Percentiles rank a stretch among this genome's conserved stretches.
Conservation (phyloP, 2,329 filamentous ascomycete genomes). For the Cordyceps farinosa region DNA sequence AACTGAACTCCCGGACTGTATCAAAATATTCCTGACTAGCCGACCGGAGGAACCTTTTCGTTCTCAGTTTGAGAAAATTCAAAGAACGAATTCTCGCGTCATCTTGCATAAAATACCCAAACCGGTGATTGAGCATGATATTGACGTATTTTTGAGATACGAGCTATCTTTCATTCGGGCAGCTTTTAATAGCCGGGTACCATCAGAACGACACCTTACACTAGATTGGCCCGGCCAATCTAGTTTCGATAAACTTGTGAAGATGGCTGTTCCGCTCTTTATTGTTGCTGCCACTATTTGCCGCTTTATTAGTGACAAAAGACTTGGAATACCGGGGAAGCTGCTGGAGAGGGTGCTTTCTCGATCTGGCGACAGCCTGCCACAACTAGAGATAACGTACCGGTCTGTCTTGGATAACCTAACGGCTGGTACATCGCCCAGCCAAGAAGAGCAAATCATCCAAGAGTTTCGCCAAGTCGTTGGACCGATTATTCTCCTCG, state of each 20-base stretch:
- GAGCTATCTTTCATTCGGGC: constrained; percentile 30
- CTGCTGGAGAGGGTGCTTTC: constrained; percentile 26
- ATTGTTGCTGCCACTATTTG: constrained; percentile 23
- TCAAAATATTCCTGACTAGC: constrained; percentile 41
- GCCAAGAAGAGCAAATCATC: constrained; percentile 16
- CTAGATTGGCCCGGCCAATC: constrained; percentile 29
- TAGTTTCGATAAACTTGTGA: not conserved
- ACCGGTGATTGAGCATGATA: constrained; percentile 33
- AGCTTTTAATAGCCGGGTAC: constrained; percentile 22
- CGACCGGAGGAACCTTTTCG: constrained; percentile 39
- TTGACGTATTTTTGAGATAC: constrained; percentile 31
- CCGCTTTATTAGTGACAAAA: constrained; percentile 23
- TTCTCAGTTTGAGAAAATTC: constrained; percentile 32
- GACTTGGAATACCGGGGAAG: constrained; percentile 20
- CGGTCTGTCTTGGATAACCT: constrained; percentile 21
- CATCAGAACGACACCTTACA: constrained; percentile 18
- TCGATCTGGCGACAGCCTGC: not conserved
- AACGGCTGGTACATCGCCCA: not conserved
- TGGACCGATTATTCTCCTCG: constrained; percentile 30
- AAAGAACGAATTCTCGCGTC: constrained; percentile 29
- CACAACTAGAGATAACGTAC: constrained; percentile 22
- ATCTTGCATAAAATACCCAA: constrained; percentile 35
- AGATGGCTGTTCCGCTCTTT: constrained; percentile 21
- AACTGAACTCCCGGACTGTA: constrained; percentile 19
- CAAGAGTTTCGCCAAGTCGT: constrained; percentile 29